Evolutionary conservation across 345 rosid species (phyloP).

Genomic region (Diplotaxis tenuifolia): DNA sequence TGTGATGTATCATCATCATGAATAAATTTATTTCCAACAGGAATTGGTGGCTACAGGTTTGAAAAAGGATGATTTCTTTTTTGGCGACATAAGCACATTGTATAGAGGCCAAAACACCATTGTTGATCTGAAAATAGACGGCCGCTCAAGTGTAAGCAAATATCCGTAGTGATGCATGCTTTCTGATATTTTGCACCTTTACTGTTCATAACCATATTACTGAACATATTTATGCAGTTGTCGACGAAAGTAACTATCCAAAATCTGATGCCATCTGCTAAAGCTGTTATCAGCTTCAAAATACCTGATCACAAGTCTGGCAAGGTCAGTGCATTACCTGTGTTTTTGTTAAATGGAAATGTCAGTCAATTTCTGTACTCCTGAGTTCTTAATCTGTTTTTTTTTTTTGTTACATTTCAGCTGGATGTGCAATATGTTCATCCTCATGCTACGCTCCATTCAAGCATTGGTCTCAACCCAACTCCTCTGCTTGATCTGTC

Average conservation of each 20-base stretch:
- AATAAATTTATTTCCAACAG: conserved; percentile 50
- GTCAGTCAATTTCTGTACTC: not conserved
- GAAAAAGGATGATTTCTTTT: conserved; percentile 58
- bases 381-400: not conserved
- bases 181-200: conserved; percentile 6
- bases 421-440: conserved; percentile 78
- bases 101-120: conserved; percentile 62
- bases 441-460: conserved; percentile 63
- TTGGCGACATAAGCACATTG: conserved; percentile 67
- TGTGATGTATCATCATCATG: too few species aligned
- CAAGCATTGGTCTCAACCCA: conserved; percentile 80
- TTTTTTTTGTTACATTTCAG: conserved; percentile 41
- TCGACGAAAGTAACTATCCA: conserved; percentile 64
- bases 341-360: too few species aligned
- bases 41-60: conserved; percentile 74
- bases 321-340: conserved; percentile 86
- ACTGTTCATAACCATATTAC: not conserved
- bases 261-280: conserved; percentile 58
- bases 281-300: conserved; percentile 61
- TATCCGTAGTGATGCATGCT: conserved; percentile 1
- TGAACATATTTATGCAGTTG: conserved; percentile 44
- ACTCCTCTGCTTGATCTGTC: conserved; percentile 70
- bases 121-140: conserved; percentile 77
- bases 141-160: conserved; percentile 60
- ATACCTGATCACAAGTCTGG: conserved; percentile 92